Conservation (phyloP, 805 yeast genomes). For the Candida maris region DNA sequence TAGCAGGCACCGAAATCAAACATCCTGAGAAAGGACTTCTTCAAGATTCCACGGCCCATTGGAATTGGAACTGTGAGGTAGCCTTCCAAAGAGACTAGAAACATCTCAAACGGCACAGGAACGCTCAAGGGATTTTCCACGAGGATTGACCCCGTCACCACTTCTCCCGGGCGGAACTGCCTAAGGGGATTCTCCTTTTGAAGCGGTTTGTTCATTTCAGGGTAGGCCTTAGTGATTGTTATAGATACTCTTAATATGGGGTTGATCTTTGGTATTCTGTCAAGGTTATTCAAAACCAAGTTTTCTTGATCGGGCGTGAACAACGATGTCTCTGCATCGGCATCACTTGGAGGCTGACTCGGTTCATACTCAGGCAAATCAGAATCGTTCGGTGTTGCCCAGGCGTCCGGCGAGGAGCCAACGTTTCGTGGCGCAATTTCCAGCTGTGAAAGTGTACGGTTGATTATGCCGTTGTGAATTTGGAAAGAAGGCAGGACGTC, state of each 20-base stretch:
- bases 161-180: slow-evolving; percentile 65
- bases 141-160: slow-evolving; percentile 50
- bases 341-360: neutral
- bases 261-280: slow-evolving; percentile 16
- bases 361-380: slow-evolving; percentile 3
- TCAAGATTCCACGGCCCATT: slow-evolving; percentile 5
- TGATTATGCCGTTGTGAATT: slow-evolving; percentile 45
- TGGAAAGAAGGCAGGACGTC: slow-evolving; percentile 68
- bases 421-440: slow-evolving; percentile 5
- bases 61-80: slow-evolving; percentile 22
- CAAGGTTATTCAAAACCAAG: slow-evolving; percentile 22
- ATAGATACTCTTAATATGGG: slow-evolving; percentile 21
- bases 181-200: slow-evolving; percentile 33
- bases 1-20: slow-evolving; percentile 47
- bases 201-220: slow-evolving; percentile 23
- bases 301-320: slow-evolving; percentile 15
- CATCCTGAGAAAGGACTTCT: slow-evolving; percentile 42
- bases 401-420: slow-evolving; percentile 15
- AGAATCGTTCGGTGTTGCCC: slow-evolving; percentile 4
- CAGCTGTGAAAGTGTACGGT: slow-evolving; percentile 19
- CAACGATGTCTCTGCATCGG: slow-evolving; percentile 1
- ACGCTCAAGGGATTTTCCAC: slow-evolving; percentile 37
- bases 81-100: slow-evolving; percentile 54
- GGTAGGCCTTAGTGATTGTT: slow-evolving; percentile 40
- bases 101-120: slow-evolving; percentile 54